Evolutionary conservation across 202 grass and related monocot species (phyloP).

Genomic region (Carex arenaria): DNA sequence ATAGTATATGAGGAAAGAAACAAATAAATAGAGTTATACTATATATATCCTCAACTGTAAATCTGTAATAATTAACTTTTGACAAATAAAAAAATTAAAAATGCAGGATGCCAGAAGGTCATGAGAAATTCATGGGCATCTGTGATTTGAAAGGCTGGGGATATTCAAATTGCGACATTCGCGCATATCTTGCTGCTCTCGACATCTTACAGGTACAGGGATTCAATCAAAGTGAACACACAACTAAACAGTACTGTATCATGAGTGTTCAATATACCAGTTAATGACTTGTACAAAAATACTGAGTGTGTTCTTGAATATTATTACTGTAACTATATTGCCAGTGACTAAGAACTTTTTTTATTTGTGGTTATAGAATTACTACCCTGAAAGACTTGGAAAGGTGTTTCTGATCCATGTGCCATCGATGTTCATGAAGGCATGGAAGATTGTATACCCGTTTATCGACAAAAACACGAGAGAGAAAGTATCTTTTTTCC

Average conservation of each 20-base stretch:
- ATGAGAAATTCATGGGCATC: constrained; percentile 74
- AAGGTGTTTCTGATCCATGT: constrained; percentile 62
- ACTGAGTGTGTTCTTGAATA: background rate
- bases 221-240: background rate
- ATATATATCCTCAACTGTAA: background rate
- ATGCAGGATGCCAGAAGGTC: constrained; percentile 28
- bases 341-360: background rate
- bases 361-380: constrained; percentile 32
- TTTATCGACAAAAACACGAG: constrained; percentile 81
- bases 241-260: background rate
- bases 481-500: constrained; percentile 46
- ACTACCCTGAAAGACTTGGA: constrained; percentile 70
- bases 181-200: constrained; percentile 48
- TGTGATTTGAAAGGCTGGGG: constrained; percentile 64
- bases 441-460: constrained; percentile 76
- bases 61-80: background rate
- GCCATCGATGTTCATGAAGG: constrained; percentile 79
- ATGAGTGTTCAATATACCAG: background rate
- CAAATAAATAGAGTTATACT: background rate
- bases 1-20: background rate
- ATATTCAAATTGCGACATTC: constrained; percentile 72
- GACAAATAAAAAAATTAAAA: background rate
- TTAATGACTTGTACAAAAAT: background rate
- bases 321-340: background rate
- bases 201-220: constrained; percentile 62